Base-by-base conservation (phyloP, 805 yeast genomes). In the Metschnikowia matae region DNA sequence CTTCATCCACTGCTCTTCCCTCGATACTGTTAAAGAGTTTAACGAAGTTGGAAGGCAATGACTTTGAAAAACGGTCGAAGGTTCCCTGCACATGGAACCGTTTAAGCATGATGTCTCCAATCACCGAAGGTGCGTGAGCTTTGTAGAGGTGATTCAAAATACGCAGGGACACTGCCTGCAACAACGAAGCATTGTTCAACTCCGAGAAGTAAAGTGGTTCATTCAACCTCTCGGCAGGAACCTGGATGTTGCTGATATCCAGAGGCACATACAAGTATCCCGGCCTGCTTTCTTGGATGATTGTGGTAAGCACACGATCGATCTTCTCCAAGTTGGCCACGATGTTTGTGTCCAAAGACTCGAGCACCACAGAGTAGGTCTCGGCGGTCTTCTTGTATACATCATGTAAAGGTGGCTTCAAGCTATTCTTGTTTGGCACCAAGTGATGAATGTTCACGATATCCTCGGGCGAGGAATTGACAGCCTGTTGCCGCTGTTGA, bases 211-310 rank as follows among this genome's bases (percentile, higher is more conserved):
- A 50, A 33, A 57, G 50, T 3, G 60, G 54, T 37, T 48, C 41
- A 10, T 34, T 44, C 47, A 70, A 63, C 39, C 64, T 55, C 7
- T 43, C 46, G 17, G 51, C 53, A 10, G 70, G 56, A 3, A 70
- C 66, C 43, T 43, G 52, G 6, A 61, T 20, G 48, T 82, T 81
- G 8, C 82, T 79, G 56, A 87, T 65, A 63, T 90, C 91, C 40
- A 79, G 70, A 1, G 97, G 97, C 43, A 91, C 65, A 63, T 81
- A 88, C 44, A 90, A 64, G 61, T 86, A 90, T 14, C 96, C 97
- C 0, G 97, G 97, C 63, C 84, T 81, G 36, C 84, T 82, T 42
- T 78, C 73, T 36, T 65, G 70, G 55, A 81, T 69, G 26, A 88
- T 81, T 15, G 75, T 70, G 40, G 60, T 62, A 49, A 91, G 78